Evolutionary conservation across 177 flowering plant species (phyloP), one percentile per base, ranked within the genome.

Genomic region (Viscum album): DNA sequence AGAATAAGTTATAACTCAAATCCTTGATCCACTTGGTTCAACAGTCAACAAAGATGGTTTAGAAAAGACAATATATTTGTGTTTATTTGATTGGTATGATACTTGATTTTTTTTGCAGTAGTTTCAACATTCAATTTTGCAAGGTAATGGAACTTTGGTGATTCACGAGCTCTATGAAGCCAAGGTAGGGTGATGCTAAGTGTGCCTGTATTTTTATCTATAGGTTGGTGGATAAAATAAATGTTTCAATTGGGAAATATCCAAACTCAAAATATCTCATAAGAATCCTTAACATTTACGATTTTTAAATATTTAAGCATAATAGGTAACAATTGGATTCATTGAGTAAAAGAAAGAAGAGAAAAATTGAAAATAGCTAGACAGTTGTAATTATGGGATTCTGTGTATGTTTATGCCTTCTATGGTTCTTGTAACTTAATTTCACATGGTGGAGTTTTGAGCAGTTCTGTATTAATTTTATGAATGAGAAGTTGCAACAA

Each of bases 271-370:
- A 79, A 66, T 82, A 77, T 71, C 75, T 85, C 66, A 88, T 88
- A 75, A 90, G 94, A 31, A 90, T 88, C 64, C 93, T 88, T 72
- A 90, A 88, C 43, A 88, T 88, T 35, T 88, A 88, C 71, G 93
- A 90, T 54, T 88, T 88, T 74, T 90, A 88, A 78, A 88, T 90
- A 82, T 88, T 88, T 61, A 88, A 88, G 66, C 66, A 79, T 69
- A 88, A 88, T 75, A 88, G 93, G 93, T 86, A 75, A 70, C 24
- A 54, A 37, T 32, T 52, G n/a, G 60, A 16, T 50, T 39, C 17
- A 17, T 8, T 8, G 8, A 39, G 45, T 39, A 8, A 8, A 17
- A 39, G 17, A 8, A 17, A 17, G 17, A 39, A 39, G 17, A 39
- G 45, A n/a, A n/a, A n/a, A n/a, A n/a, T n/a, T n/a, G n/a, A n/a